Evolutionary conservation across 2,329 filamentous ascomycete species (phyloP), one percentile per base, ranked within the genome.

Genomic region (Apiospora marii): DNA sequence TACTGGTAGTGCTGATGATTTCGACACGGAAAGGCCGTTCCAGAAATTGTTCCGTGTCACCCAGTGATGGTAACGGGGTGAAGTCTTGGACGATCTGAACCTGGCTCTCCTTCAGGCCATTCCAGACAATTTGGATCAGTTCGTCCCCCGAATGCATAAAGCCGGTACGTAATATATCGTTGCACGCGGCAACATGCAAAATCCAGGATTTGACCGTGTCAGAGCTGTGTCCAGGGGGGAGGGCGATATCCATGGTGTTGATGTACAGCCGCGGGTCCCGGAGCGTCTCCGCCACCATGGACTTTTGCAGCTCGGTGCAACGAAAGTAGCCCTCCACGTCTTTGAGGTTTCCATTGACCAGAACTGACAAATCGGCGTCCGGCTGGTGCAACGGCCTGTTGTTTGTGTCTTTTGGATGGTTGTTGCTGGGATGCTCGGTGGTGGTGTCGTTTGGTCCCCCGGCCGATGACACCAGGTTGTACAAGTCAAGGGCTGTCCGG

Each of bases 281-380:
- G 3, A 86, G 81, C 0, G 94, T 95, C 82, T 97, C 94, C 0
- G 89, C 86, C 22, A 98, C 85, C 94, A 98, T 97, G 1, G 94
- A 91, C 24, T 88, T 84, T 77, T 98, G 95, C 13, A 96, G 85
- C 19, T 91, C 87, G 4, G 92, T 95, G 79, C 94, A 96, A 5
- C 87, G 87, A 24, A 87, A 79, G 2, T 80, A 71, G 34, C 19
- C 58, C 22, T 41, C 58, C 58, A 64, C 58, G 2, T 77, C 73
- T 68, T 46, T 74, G 16, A 69, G 16, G 64, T n/a, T 48, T n/a
- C 74, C 74, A 69, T 75, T 76, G 43, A 64, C 34, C 34, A 64
- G n/a, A 4, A 22, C 16, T 14, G 34, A 19, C 34, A 64, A 41
- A 24, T 64, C 34, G n/a, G 8, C 19, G 19, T 24, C 58, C 2